A percentile compares a stretch with the other conserved stretches of the same genome.
These are phyloP conservation scores for Cairneyella variabilis DNA, from an alignment of 495 filamentous ascomycete genomes.

Conservation along the genomic window DNA sequence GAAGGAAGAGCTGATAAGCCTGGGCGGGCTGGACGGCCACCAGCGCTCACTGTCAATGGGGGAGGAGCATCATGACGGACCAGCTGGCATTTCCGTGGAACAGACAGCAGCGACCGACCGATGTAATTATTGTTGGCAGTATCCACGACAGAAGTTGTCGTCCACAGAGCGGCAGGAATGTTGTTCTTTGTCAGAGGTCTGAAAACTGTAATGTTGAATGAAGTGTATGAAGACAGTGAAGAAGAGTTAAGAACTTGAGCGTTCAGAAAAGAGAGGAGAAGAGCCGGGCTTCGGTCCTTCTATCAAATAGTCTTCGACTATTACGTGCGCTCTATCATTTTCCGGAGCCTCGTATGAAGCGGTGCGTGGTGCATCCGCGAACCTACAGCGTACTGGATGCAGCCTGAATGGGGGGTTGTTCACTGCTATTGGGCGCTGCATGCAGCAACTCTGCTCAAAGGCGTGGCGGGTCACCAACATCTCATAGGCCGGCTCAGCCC, in stretches of 20 bases:
- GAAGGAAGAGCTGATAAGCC: too few species aligned
- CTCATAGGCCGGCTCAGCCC: neutral
- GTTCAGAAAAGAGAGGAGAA: neutral
- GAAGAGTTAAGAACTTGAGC: neutral
- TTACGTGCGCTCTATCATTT: neutral
- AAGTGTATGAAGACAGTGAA: neutral
- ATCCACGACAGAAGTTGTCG: too few species aligned
- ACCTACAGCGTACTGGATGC: neutral
- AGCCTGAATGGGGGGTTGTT: neutral
- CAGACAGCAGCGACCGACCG: neutral
- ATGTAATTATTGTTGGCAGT: neutral
- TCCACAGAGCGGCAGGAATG: neutral
- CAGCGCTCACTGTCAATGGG: too few species aligned
- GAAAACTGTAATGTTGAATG: neutral
- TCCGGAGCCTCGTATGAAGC: neutral
- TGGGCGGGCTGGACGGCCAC: too few species aligned
- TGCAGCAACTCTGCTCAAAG: neutral
- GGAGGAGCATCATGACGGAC: neutral
- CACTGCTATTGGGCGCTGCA: neutral
- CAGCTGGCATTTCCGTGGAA: neutral
- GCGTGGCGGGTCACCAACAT: neutral
- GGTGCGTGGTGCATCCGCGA: neutral
- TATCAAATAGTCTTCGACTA: neutral
- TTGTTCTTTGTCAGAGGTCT: neutral
- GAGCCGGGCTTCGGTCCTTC: neutral